Conservation (phyloP, 768 basidiomycete genomes). For the Serendipita sp. region DNA sequence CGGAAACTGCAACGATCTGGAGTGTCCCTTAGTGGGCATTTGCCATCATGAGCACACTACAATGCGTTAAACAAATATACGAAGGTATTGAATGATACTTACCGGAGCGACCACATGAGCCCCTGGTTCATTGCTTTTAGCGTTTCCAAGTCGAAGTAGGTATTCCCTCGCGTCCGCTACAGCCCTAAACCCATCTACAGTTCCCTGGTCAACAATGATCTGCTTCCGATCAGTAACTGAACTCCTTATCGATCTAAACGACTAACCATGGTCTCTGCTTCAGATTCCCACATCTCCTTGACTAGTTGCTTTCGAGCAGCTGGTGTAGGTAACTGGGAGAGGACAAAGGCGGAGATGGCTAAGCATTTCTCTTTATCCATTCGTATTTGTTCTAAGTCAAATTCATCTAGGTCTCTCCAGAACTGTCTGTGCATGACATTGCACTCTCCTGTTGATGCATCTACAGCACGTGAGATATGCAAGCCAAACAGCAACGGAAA, state of each 20-base stretch:
- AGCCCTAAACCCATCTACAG: conserved; percentile 53
- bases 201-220: conserved; percentile 79
- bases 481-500: background rate
- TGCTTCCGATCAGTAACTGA: conserved; percentile 19
- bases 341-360: conserved; percentile 72
- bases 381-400: conserved; percentile 32
- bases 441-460: conserved; percentile 11
- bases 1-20: conserved; percentile 51
- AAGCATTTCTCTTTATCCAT: conserved; percentile 45
- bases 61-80: conserved; percentile 4
- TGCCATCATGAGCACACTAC: conserved; percentile 81
- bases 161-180: conserved; percentile 67
- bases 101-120: conserved; percentile 84
- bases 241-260: conserved; percentile 10
- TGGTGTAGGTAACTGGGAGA: conserved; percentile 53
- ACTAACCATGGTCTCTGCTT: conserved; percentile 63
- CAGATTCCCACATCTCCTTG: conserved; percentile 83
- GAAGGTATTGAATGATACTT: conserved; percentile 19
- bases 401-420: conserved; percentile 12
- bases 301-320: conserved; percentile 49
- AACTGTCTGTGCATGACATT: background rate
- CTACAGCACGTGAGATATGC: conserved; percentile 7
- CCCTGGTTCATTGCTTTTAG: conserved; percentile 25
- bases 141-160: conserved; percentile 42
- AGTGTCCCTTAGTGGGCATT: conserved; percentile 45